Conservation (phyloP, 306 rosid species). For the Canavalia gladiata region DNA sequence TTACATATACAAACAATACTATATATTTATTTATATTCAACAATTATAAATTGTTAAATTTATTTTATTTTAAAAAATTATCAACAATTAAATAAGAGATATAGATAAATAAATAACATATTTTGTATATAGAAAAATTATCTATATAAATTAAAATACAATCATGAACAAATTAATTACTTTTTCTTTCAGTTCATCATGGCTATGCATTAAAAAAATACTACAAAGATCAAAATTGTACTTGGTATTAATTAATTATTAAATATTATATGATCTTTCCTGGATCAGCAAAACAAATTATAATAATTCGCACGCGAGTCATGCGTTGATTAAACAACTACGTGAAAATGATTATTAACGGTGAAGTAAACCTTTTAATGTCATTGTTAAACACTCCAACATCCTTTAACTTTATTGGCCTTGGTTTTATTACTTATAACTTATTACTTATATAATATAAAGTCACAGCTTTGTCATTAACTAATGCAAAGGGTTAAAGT, state of each 20-base stretch:
- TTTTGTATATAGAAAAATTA: no score
- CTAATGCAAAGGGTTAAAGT: background rate
- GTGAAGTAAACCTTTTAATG: background rate
- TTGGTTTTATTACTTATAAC: background rate
- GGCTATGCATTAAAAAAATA: no score
- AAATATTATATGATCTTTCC: background rate
- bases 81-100: no score
- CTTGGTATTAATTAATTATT: background rate
- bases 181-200: background rate
- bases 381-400: background rate
- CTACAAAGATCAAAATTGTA: background rate
- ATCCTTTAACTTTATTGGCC: background rate
- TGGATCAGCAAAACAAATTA: background rate
- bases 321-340: background rate
- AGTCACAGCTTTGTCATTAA: background rate
- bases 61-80: no score
- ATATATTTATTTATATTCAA: no score
- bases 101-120: no score
- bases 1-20: no score
- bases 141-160: background rate
- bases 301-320: background rate
- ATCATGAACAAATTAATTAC: background rate
- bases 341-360: background rate
- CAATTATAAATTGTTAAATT: no score
- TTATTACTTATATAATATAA: background rate